Base-by-base conservation (phyloP, 345 rosid species). In the Murraya paniculata region DNA sequence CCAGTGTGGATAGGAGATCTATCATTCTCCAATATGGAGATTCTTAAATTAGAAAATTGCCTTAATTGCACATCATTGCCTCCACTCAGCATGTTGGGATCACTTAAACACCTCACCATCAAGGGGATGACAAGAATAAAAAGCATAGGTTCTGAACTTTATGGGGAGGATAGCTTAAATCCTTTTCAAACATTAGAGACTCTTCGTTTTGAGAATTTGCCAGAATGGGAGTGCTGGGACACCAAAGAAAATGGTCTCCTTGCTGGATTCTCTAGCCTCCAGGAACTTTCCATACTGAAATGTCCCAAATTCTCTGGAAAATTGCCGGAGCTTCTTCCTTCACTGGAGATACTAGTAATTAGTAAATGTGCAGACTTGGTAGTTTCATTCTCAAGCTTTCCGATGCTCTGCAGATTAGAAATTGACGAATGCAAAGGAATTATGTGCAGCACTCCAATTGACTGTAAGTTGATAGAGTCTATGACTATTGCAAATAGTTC, bases 51-150 rank as follows among this genome's bases (percentile, higher is more conserved):
- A 3, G 58, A 39, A 61, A 27, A 61, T 1, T 45, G 71, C 31
- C 1, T 8, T 16, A 64, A 28, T 2, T 64, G 71, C 45, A 31
- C 7, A 2, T 9, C 13, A 4, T 75, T 75, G 48, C 78, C 78
- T 1, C 31, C 48, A 10, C 18, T 64, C 5, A 45, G 71, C 31
- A 0, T 21, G 18, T 48, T 64, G 22, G 6, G 14, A 4, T 75
- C 71, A 4, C 70, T 75, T 18, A 75, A 64, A 45, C 30, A 48
- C 6, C 78, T 75, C 60, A 22, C 1, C 22, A 64, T 75, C 69
- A 64, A 21, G 10, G 70, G 22, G 2, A 21, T 75, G 31, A 4
- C 0, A 0, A n/a, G 13, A 27, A 1, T 75, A 31, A 48, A 64
- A 28, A 7, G 7, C 36, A 74, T 74, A 9, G 9, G 58, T 60